Base-by-base conservation (phyloP, 1,284 basidiomycete genomes). In the Ceratobasidium sp. region DNA sequence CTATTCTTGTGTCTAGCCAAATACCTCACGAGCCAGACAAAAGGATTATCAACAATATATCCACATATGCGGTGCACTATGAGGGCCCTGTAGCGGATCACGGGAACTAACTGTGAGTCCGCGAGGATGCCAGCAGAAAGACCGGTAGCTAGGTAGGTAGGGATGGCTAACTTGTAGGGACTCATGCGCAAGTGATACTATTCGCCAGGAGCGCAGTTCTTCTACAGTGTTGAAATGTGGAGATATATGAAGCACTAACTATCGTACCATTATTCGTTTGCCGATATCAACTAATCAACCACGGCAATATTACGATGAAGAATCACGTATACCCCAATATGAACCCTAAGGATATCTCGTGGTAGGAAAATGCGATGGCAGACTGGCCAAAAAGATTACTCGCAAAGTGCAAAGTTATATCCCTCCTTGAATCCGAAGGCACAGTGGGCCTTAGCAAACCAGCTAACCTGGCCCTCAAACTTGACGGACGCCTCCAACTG, bases 21-120 rank as follows among this genome's bases (percentile, higher is more conserved):
- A n/a, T n/a, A n/a, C n/a, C n/a, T n/a, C n/a, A n/a, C n/a, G n/a
- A n/a, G n/a, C n/a, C n/a, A n/a, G n/a, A n/a, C n/a, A n/a, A n/a
- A n/a, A n/a, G n/a, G n/a, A n/a, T n/a, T n/a, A n/a, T n/a, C n/a
- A n/a, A n/a, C 58, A 16, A 71, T 28, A 41, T 63, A 73, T n/a
- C 74, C 74, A 13, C 62, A 55, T 18, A 71, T 44, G 23, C 72
- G 64, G 58, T 75, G 74, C 18, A 73, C 49, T 6, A 50, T 67
- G 1, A 73, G 30, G 26, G 73, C 73, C 26, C 71, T 73, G 30
- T 73, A 50, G 7, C 66, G 63, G 44, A 75, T 71, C 2, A 35
- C 47, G 23, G 74, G 74, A 26, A 75, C 50, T 35, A 75, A 73
- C 44, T 75, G 74, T 3, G 63, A 32, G 13, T 58, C 58, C 14